Evolutionary conservation across 1,284 basidiomycete species (phyloP).

Genomic region (Irpex sp.): DNA sequence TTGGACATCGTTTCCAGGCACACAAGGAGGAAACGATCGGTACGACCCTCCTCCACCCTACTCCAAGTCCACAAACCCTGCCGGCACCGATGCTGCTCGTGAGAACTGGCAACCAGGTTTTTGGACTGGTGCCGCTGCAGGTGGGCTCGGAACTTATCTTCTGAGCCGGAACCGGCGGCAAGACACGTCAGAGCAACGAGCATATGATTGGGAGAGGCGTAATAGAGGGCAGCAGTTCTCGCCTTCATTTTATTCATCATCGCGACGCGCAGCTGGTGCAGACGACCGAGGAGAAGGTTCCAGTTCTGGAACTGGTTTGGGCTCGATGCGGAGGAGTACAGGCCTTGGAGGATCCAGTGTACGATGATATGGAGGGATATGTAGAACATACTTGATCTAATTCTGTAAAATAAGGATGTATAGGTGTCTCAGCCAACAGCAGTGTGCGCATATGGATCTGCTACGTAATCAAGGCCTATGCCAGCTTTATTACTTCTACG

Average conservation of each 20-base stretch:
- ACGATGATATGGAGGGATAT: neutral
- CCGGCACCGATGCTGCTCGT: constrained; percentile 23
- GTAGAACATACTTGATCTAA: neutral
- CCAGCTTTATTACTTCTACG: too few relatives aligned
- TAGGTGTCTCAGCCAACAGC: too few relatives aligned
- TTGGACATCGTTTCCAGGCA: constrained; percentile 50
- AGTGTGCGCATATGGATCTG: too few relatives aligned
- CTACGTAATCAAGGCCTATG: too few relatives aligned
- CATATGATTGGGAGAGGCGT: constrained; percentile 53
- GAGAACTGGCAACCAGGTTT: constrained; percentile 64
- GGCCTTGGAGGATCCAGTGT: constrained; percentile 64
- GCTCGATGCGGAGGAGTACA: constrained; percentile 61
- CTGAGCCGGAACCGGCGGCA: constrained; percentile 26
- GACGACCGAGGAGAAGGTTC: constrained; percentile 66
- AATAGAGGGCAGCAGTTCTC: constrained; percentile 17
- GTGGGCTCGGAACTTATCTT: constrained; percentile 60
- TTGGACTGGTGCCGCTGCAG: constrained; percentile 74
- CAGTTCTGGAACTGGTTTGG: constrained; percentile 45
- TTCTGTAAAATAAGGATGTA: neutral
- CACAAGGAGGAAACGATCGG: constrained; percentile 28
- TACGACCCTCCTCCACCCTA: constrained; percentile 76
- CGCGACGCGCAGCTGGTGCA: constrained; percentile 4
- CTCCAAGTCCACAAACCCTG: constrained; percentile 36
- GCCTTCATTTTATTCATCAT: constrained; percentile 1
- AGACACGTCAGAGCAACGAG: constrained; percentile 23